phyloP scores from a whole-genome alignment of 495 filamentous ascomycete genomes.

The Aspergillus panamensis region DNA sequence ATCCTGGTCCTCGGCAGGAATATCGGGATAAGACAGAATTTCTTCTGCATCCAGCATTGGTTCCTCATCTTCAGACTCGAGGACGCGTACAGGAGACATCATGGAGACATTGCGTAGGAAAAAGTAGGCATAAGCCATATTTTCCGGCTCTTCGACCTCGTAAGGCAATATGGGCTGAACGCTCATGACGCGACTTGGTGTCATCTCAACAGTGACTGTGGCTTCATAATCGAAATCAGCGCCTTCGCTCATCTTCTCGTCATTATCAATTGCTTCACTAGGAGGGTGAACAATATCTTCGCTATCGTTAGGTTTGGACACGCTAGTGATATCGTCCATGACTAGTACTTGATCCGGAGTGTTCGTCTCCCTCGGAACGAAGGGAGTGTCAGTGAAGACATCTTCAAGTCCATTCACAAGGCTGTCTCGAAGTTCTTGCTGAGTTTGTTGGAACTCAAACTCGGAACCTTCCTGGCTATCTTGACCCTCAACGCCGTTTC shows the following conservation, averaged over 20 bases:
- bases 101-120: conserved; percentile 8
- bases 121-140: conserved; percentile 9
- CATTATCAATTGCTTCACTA: conserved; percentile 14
- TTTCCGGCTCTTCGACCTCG: conserved; percentile 21
- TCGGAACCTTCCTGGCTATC: neutral
- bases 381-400: conserved; percentile 16
- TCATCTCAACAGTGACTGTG: conserved; percentile 16
- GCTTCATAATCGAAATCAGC: conserved; percentile 24
- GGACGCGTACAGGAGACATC: conserved; percentile 3
- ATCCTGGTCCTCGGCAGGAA: neutral
- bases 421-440: neutral
- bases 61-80: neutral
- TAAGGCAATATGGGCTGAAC: conserved; percentile 16
- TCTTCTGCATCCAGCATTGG: neutral
- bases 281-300: conserved; percentile 14
- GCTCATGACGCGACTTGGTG: neutral
- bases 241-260: conserved; percentile 15
- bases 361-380: neutral
- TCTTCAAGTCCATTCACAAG: conserved; percentile 17
- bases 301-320: conserved; percentile 9
- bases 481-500: neutral
- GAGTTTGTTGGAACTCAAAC: neutral
- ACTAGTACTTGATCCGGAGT: neutral
- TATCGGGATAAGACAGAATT: neutral
- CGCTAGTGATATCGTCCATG: conserved; percentile 8